phyloP scores from a whole-genome alignment of 345 rosid species.

The Psidium friedrichsthalianum region DNA sequence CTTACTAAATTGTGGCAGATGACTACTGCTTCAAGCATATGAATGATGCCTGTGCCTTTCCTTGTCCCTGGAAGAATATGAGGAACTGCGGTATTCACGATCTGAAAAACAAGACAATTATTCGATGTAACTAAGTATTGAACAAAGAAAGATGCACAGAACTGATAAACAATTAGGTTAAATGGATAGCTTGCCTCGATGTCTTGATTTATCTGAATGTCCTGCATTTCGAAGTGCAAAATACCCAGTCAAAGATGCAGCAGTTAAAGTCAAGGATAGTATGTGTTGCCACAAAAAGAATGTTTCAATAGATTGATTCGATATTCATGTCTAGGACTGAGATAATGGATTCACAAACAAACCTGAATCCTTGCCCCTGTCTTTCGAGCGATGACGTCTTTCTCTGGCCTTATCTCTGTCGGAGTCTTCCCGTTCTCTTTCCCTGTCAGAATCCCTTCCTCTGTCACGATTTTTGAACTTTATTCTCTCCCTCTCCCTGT shows the following conservation, averaged over 20 bases:
- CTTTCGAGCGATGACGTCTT: constrained; percentile 56
- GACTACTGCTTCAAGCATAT: constrained; percentile 6
- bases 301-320: neutral
- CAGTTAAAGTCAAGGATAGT: neutral
- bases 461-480: constrained; percentile 49
- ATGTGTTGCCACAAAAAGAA: neutral
- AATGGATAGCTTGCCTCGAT: constrained; percentile 33
- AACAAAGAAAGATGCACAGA: neutral
- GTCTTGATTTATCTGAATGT: constrained; percentile 56
- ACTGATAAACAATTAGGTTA: neutral
- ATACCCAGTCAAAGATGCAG: neutral
- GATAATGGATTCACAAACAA: neutral
- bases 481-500: constrained; percentile 42
- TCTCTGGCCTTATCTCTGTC: constrained; percentile 64
- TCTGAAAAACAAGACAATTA: constrained; percentile 17
- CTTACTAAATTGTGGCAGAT: neutral
- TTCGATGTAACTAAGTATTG: neutral
- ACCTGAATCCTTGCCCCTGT: constrained; percentile 67
- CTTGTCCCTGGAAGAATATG: constrained; percentile 57
- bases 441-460: constrained; percentile 70
- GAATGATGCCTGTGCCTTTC: constrained; percentile 47
- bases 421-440: constrained; percentile 52
- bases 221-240: constrained; percentile 17
- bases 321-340: neutral
- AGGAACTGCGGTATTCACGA: constrained; percentile 41